These are phyloP conservation scores for Penicillium sp. DNA, from an alignment of 2,329 filamentous ascomycete genomes.

Conservation along the genomic window DNA sequence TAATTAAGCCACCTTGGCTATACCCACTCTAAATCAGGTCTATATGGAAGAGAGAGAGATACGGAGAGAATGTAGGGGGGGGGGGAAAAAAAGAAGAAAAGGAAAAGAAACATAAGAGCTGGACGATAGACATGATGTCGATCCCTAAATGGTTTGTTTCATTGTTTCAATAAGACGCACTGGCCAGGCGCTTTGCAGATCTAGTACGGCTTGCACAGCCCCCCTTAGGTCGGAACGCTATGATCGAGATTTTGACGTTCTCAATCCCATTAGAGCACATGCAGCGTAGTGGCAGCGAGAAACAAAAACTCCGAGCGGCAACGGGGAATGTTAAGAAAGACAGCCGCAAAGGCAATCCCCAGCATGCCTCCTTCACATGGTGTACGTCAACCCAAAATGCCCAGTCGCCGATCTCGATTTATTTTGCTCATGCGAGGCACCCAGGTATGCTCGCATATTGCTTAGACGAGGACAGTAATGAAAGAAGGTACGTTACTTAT, in stretches of 20 bases:
- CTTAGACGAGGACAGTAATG: background rate
- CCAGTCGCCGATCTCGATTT: background rate
- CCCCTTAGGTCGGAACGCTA: constrained; percentile 2
- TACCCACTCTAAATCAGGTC: no score
- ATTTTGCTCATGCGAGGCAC: background rate
- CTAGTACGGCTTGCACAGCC: constrained; percentile 2
- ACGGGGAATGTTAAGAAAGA: background rate
- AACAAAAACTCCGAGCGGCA: background rate
- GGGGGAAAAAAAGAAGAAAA: background rate
- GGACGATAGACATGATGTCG: background rate
- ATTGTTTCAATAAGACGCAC: constrained; percentile 19
- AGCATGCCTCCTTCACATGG: background rate
- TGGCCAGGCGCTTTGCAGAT: constrained; percentile 10
- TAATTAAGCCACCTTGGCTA: background rate
- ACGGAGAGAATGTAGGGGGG: no score
- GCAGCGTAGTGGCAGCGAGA: background rate
- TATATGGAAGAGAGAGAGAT: no score
- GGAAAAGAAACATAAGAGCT: background rate
- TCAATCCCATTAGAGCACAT: background rate
- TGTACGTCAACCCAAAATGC: background rate
- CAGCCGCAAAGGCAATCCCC: background rate
- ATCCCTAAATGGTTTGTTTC: constrained; percentile 9
- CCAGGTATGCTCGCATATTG: background rate
- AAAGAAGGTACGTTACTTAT: background rate
- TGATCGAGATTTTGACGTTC: background rate